Conservation (phyloP, 345 rosid species). For the Mangifera indica region DNA sequence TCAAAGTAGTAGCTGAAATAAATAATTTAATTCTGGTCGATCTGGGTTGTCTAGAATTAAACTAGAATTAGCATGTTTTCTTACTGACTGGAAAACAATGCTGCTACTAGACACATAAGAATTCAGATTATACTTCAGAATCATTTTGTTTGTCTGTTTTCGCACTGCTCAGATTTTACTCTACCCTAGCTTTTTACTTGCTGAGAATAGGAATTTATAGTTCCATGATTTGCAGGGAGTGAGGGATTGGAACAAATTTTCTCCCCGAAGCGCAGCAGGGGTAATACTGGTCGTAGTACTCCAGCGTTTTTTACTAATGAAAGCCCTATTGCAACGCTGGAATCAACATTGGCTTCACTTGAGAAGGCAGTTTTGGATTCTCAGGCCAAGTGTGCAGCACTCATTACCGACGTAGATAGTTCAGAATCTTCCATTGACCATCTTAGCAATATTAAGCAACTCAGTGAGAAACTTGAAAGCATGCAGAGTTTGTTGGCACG, state of each 20-base stretch:
- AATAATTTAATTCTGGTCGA: not conserved
- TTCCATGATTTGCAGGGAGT: slow-evolving; percentile 56
- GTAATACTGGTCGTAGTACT: slow-evolving; percentile 40
- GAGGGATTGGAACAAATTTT: slow-evolving; percentile 79
- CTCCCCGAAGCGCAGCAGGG: slow-evolving; percentile 51
- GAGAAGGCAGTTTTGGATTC: slow-evolving; percentile 71
- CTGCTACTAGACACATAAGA: too few relatives aligned
- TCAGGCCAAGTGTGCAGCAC: slow-evolving; percentile 56
- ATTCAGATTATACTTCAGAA: too few relatives aligned
- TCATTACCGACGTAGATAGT: slow-evolving; percentile 36
- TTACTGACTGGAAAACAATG: too few relatives aligned
- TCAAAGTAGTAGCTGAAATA: not conserved
- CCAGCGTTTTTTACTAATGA: slow-evolving; percentile 29
- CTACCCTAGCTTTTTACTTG: not conserved
- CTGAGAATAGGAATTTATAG: not conserved
- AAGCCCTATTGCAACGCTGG: slow-evolving; percentile 24
- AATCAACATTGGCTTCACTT: slow-evolving; percentile 61
- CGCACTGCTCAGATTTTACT: not conserved
- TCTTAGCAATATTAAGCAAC: slow-evolving; percentile 44
- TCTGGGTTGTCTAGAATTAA: not conserved
- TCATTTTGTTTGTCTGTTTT: not conserved
- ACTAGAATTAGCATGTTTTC: too few relatives aligned
- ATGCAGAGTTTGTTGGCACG: slow-evolving; percentile 60
- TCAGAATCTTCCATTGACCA: slow-evolving; percentile 41
- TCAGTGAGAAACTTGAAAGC: slow-evolving; percentile 60